phyloP scores from a whole-genome alignment of 1,284 basidiomycete genomes.

The Rhizoctonia solani region DNA sequence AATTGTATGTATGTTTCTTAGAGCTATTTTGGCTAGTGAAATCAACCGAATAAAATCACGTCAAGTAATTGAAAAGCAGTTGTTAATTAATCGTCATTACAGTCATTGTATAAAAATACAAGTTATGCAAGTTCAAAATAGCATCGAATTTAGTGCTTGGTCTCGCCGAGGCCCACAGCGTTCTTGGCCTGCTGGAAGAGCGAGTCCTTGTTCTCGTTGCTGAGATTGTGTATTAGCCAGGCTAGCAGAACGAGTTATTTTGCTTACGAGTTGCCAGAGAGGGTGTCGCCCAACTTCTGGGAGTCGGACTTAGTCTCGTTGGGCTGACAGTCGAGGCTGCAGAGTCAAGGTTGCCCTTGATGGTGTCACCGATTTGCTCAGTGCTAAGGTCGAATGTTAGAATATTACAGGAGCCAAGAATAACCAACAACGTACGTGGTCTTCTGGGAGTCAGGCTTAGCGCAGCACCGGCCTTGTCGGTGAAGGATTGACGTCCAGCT shows the following conservation, averaged over 20 bases:
- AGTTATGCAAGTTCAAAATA: not conserved
- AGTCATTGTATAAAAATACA: constrained; percentile 25
- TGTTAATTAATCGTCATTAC: constrained; percentile 17
- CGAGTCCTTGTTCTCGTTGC: constrained; percentile 47
- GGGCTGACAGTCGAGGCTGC: constrained; percentile 48
- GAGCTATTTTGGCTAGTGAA: no score
- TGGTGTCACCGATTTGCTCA: constrained; percentile 47
- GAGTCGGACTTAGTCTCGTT: constrained; percentile 45
- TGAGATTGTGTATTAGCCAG: not conserved
- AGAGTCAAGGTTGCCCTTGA: constrained; percentile 48
- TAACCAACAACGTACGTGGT: constrained; percentile 48
- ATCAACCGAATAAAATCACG: no score
- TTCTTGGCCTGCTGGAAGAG: constrained; percentile 57
- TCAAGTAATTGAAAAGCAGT: not conserved
- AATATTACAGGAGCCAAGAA: not conserved
- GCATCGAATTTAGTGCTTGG: not conserved
- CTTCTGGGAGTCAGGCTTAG: constrained; percentile 63
- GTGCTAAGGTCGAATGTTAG: constrained; percentile 40
- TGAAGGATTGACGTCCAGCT: constrained; percentile 54
- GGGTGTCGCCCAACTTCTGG: constrained; percentile 55
- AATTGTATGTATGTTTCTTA: not conserved
- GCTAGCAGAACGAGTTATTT: not conserved
- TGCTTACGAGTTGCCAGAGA: constrained; percentile 50
- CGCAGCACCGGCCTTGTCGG: constrained; percentile 55
- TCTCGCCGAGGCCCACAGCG: constrained; percentile 53